Conservation (phyloP, 2,329 filamentous ascomycete genomes). For the Rutstroemia sp. region DNA sequence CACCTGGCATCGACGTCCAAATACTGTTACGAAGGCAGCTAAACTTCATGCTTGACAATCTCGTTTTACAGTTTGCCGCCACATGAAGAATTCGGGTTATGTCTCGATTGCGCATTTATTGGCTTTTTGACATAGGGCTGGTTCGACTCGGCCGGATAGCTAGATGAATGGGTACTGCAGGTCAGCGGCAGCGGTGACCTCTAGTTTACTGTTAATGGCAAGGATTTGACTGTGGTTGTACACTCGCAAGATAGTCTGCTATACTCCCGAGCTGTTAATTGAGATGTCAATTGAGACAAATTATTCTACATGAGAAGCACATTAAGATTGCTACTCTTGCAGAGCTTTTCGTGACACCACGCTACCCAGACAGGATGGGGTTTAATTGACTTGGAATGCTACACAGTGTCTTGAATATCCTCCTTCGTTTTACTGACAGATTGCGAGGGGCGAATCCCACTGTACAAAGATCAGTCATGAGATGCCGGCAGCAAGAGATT, state of each 20-base stretch:
- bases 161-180: neutral
- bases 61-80: neutral
- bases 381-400: neutral
- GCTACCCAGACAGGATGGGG: neutral
- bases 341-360: too few relatives aligned
- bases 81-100: neutral
- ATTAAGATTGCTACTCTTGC: too few relatives aligned
- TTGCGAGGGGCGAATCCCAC: neutral
- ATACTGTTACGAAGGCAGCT: neutral
- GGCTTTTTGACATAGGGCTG: conserved; percentile 6
- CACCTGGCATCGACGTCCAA: neutral
- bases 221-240: too few relatives aligned
- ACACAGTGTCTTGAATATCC: conserved; percentile 2
- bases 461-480: conserved; percentile 1
- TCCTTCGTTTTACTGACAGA: neutral
- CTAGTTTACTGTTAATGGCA: neutral
- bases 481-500: neutral
- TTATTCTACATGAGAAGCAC: too few relatives aligned
- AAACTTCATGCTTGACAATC: neutral
- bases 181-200: neutral
- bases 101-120: neutral
- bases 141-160: neutral
- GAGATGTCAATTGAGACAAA: too few relatives aligned
- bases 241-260: too few relatives aligned
- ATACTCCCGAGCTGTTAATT: too few relatives aligned